Conservation (phyloP, 208 protist species). For the Acanthamoeba quina region DNA sequence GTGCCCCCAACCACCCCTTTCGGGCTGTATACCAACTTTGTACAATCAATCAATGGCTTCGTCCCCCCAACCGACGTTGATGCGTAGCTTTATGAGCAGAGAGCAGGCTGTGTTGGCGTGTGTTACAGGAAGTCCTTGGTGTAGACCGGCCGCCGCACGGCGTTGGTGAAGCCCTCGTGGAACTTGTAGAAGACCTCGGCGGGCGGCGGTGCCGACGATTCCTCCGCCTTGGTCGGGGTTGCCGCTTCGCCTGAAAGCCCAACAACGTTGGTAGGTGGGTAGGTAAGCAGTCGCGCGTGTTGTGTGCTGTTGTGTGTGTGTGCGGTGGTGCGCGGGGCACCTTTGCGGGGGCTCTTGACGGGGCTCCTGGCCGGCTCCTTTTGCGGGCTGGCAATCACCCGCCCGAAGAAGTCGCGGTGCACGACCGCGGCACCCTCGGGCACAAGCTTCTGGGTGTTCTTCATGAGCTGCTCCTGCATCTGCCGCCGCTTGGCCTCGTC, state of each 20-base stretch:
- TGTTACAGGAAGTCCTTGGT: slow-evolving; percentile 45
- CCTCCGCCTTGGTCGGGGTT: neutral
- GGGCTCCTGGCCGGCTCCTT: slow-evolving; percentile 45
- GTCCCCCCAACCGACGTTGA: no score
- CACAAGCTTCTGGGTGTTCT: slow-evolving; percentile 27
- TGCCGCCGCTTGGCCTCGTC: neutral
- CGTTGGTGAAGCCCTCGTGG: slow-evolving; percentile 75
- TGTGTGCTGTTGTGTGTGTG: neutral
- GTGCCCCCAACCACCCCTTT: no score
- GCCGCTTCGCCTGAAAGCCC: neutral
- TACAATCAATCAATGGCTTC: no score
- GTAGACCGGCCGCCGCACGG: slow-evolving; percentile 67
- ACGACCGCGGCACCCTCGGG: neutral
- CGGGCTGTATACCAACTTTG: no score
- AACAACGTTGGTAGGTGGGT: no score
- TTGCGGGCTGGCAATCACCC: neutral
- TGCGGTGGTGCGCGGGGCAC: neutral
- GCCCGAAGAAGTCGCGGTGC: slow-evolving; percentile 26
- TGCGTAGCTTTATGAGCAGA: no score
- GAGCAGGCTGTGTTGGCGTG: no score
- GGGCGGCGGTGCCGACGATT: neutral
- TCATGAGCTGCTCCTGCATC: slow-evolving; percentile 12
- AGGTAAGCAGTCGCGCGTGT: no score
- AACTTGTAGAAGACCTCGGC: slow-evolving; percentile 55
- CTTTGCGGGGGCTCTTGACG: slow-evolving; percentile 37